Base-by-base conservation (phyloP, 306 rosid genomes). In the Rosa lucieae region DNA sequence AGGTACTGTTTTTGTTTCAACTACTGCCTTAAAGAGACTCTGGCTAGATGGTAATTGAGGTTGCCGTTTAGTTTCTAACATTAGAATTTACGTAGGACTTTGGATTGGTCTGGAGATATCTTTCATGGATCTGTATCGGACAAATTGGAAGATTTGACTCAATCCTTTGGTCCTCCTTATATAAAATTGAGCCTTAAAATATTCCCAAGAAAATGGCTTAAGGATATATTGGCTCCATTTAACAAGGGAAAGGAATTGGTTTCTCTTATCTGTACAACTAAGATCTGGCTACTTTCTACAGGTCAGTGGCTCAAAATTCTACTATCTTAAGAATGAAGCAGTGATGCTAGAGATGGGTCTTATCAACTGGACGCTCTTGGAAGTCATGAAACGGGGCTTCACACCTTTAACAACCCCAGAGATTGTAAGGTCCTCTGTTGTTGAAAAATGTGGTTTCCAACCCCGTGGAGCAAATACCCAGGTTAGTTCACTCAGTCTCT, bases 301-400 rank as follows among this genome's bases (percentile, higher is more conserved):
- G 99, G 97, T 93, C 82, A 93, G 99, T 65, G 99, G 99, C 66
- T 93, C 99, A 59, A 95, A 92, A 78, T 95, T 95, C 81, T 95
- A 91, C 88, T 95, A 92, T 88, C 88, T 95, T 56, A 95, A 95
- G 84, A 95, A 95, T 72, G 98, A 89, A 79, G 99, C 98, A 32
- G 99, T 91, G 79, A 81, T 89, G 78, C 85, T 95, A 65, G 98
- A 95, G 89, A 83, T 95, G 96, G 97, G 89, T 75, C 96, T 95
- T 52, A 35, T 93, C 61, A 95, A 90, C 83, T 95, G 99, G 99
- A 90, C 99, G 42, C 92, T 95, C 59, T 86, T 89, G 1, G 97
- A 93, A 88, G 98, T 93, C 78, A 88, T 86, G 93, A 91, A 90
- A 87, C 82, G 85, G 70, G 99, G 98, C 62, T 95, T 93, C 82